These are phyloP conservation scores for Pisolithus marmoratus DNA, from an alignment of 768 basidiomycete genomes.

Conservation along the genomic window DNA sequence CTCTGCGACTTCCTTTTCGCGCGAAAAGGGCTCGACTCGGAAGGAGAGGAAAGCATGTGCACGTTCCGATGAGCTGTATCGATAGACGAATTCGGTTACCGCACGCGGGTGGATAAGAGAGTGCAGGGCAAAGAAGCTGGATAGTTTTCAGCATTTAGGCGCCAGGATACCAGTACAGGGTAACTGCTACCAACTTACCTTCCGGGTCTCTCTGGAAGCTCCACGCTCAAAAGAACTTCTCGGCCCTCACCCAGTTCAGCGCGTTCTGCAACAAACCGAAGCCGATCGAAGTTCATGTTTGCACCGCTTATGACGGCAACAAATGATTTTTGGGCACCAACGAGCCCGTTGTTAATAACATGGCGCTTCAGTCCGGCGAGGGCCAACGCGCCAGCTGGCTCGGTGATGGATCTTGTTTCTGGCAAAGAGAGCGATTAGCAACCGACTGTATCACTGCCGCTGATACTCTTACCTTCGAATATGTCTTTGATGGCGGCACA, in stretches of 20 bases:
- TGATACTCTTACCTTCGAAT: slow-evolving; percentile 70
- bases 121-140: slow-evolving; percentile 84
- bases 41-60: slow-evolving; percentile 93
- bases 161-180: not conserved
- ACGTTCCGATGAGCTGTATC: slow-evolving; percentile 65
- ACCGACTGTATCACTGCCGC: not conserved
- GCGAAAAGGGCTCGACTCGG: slow-evolving; percentile 54
- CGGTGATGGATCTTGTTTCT: slow-evolving; percentile 93
- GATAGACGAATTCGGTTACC: slow-evolving; percentile 94
- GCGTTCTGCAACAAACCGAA: slow-evolving; percentile 97
- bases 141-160: slow-evolving; percentile 1
- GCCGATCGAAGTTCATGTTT: slow-evolving; percentile 97
- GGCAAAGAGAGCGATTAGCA: not conserved
- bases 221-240: slow-evolving; percentile 91
- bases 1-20: slow-evolving; percentile 55
- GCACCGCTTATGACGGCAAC: slow-evolving; percentile 93
- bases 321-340: slow-evolving; percentile 81
- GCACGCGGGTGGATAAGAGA: slow-evolving; percentile 84
- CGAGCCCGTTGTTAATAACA: slow-evolving; percentile 72
- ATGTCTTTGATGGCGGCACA: slow-evolving; percentile 99
- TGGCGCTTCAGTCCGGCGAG: slow-evolving; percentile 89
- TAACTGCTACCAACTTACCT: slow-evolving; percentile 44
- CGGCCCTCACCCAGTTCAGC: slow-evolving; percentile 95
- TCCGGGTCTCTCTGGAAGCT: slow-evolving; percentile 89
- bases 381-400: slow-evolving; percentile 91